Evolutionary conservation across 176 grass and related monocot species (phyloP), one percentile per base, ranked within the genome.

Genomic region (Rhynchospora pubera): DNA sequence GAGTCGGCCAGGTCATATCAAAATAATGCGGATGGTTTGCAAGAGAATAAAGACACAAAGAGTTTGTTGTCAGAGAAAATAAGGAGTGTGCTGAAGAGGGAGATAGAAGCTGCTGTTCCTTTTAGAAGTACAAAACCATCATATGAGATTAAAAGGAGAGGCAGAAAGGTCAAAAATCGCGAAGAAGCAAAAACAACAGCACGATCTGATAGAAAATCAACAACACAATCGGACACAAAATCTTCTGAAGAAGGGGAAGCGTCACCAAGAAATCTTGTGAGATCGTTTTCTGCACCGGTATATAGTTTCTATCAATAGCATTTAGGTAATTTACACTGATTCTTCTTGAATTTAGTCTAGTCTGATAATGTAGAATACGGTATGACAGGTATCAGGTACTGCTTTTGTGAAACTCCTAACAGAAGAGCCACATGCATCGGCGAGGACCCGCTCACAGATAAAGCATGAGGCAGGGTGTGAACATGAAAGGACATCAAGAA

Each of bases 261-360:
- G 10, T 91, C 93, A 7, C 93, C 93, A 6, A 93, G 87, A 42
- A 94, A 93, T 65, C 87, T 99, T 2, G 56, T 93, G 81, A 91
- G 97, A 80, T 99, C 97, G 32, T 87, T 90, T 83, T 99, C 97
- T 22, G 97, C 93, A 58, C 97, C 97, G 57, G 93, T 93, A 76
- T n/a, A n/a, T 55, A 12, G 23, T 15, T 55, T 55, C 48, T 55
- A 28, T 12, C 72, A 76, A 12, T 76, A 9, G 21, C 23, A 55
- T 53, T 55, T 55, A 15, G 13, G 72, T 76, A 76, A 55, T 30
- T 76, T 45, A 53, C 12, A 15, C 4, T 13, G 23, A 76, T 22
- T 55, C 48, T 9, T 12, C 16, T 76, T 12, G 55, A 55, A 55
- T 76, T 76, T 74, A 55, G 13, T 26, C 19, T 55, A 76, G 48